These are phyloP conservation scores for Moricandia moricandioides DNA, from an alignment of 345 rosid species.

Conservation along the genomic window DNA sequence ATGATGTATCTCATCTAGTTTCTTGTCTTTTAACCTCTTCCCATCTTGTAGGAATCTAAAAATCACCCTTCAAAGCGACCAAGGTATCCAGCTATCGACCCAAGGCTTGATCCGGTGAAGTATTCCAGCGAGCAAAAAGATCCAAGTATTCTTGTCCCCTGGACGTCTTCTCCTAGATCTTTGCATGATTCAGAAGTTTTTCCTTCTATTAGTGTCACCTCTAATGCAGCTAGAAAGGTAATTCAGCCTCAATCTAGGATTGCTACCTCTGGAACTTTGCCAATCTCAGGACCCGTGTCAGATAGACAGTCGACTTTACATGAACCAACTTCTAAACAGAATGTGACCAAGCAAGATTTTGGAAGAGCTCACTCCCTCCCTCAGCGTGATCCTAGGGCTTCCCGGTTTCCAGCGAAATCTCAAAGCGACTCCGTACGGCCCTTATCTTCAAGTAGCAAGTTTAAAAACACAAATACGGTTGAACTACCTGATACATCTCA, in stretches of 20 bases:
- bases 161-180: conserved; percentile 44
- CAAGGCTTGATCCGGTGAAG: conserved; percentile 50
- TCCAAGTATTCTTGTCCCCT: conserved; percentile 36
- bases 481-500: conserved; percentile 46
- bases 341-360: conserved; percentile 32
- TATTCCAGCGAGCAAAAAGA: conserved; percentile 61
- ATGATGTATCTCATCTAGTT: neutral
- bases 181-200: conserved; percentile 46
- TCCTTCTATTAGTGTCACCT: conserved; percentile 45
- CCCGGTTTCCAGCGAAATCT: conserved; percentile 47
- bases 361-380: conserved; percentile 43
- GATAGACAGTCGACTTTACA: conserved; percentile 48
- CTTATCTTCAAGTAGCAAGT: conserved; percentile 36
- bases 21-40: conserved; percentile 9
- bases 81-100: conserved; percentile 38
- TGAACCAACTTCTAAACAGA: conserved; percentile 50
- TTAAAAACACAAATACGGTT: conserved; percentile 28
- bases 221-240: conserved; percentile 50
- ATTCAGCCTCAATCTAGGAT: conserved; percentile 45
- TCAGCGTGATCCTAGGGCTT: conserved; percentile 49
- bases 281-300: conserved; percentile 44
- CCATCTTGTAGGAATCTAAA: conserved; percentile 57
- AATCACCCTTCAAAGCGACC: conserved; percentile 46
- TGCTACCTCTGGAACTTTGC: conserved; percentile 42
- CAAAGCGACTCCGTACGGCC: conserved; percentile 36